Evolutionary conservation across 2,329 filamentous ascomycete genomes (phyloP).

Genomic region (Trichoderma sp.): DNA sequence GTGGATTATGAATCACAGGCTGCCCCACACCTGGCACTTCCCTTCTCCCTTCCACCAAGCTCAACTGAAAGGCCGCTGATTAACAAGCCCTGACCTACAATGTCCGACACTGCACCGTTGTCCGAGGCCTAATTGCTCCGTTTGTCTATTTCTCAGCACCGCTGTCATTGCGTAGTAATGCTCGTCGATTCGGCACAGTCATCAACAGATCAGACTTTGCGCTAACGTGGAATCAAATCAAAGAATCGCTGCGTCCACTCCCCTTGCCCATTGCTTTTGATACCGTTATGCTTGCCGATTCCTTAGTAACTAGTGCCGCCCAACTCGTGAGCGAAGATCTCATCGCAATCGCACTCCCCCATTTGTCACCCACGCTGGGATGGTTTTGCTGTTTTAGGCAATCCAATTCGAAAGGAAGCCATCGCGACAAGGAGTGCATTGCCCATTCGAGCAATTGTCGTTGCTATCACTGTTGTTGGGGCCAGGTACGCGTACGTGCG

Average conservation of each 20-base stretch:
- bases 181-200: background rate
- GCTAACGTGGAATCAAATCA: constrained; percentile 8
- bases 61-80: background rate
- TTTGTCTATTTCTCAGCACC: constrained; percentile 14
- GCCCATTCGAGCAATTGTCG: background rate
- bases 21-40: background rate
- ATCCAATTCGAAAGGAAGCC: background rate
- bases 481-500: background rate
- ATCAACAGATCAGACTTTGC: constrained; percentile 9
- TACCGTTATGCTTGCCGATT: background rate
- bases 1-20: constrained; percentile 19
- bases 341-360: background rate
- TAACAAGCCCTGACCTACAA: constrained; percentile 9
- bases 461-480: background rate
- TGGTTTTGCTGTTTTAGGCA: background rate
- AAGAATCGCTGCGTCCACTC: background rate
- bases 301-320: background rate
- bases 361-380: background rate
- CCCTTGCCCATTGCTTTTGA: background rate
- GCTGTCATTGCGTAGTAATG: constrained; percentile 4
- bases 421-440: background rate
- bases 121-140: background rate
- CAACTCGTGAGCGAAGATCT: background rate
- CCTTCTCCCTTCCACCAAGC: background rate
- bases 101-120: constrained; percentile 14